Percentiles rank a stretch among this genome's conserved stretches.
Conservation (phyloP, 2,329 filamentous ascomycete genomes). For the Talaromyces marneffei region DNA sequence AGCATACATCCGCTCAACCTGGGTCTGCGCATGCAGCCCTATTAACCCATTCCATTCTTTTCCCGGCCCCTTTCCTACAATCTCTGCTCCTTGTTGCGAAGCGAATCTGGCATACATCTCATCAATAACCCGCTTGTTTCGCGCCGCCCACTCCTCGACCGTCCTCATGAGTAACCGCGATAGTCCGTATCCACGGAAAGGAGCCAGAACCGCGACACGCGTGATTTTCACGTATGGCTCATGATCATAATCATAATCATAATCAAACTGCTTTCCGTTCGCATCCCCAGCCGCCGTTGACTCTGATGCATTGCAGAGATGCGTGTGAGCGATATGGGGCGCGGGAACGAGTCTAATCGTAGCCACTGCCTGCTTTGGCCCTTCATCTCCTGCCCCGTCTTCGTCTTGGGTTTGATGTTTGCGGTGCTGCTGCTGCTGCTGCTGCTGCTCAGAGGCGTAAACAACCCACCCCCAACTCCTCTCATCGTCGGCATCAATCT, state of each 20-base stretch:
- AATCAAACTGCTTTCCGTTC: too few species aligned
- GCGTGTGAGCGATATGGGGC: slow-evolving; percentile 59
- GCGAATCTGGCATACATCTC: slow-evolving; percentile 13
- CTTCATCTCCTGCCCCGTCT: slow-evolving; percentile 24
- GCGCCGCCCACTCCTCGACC: slow-evolving; percentile 61
- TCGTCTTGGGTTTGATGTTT: slow-evolving; percentile 29
- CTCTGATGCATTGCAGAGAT: not conserved
- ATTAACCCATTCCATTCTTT: slow-evolving; percentile 65
- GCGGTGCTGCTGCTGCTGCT: not conserved
- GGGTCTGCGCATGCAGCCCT: slow-evolving; percentile 71
- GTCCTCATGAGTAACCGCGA: slow-evolving; percentile 61
- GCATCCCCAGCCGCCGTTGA: too few species aligned
- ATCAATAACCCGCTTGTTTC: slow-evolving; percentile 51
- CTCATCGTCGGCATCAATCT: slow-evolving; percentile 74
- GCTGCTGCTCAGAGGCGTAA: slow-evolving; percentile 46
- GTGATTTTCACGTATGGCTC: slow-evolving; percentile 82
- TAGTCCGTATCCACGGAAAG: slow-evolving; percentile 61
- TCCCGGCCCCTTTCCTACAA: slow-evolving; percentile 44
- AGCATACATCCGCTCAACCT: slow-evolving; percentile 60
- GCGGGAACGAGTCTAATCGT: slow-evolving; percentile 77
- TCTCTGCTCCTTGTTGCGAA: slow-evolving; percentile 26
- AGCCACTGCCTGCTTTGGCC: slow-evolving; percentile 53
- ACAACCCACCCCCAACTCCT: slow-evolving; percentile 80
- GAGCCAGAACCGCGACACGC: slow-evolving; percentile 63
- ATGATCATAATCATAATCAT: slow-evolving; percentile 43